Evolutionary conservation across 108 stramenopile species (phyloP), one percentile per base, ranked within the genome.

Genomic region (Skeletonema potamos): DNA sequence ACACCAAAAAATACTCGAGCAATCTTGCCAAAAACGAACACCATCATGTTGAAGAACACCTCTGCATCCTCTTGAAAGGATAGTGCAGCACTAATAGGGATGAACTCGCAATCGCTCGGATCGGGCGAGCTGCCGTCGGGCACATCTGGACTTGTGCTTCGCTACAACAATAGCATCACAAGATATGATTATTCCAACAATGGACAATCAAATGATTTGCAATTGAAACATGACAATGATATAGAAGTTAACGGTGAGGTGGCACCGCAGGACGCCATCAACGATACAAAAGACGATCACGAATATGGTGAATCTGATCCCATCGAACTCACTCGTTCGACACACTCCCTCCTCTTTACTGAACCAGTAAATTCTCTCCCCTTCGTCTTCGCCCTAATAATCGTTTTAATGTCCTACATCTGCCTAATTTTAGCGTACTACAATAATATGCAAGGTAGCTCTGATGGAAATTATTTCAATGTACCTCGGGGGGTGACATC

Each of bases 331-430:
- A 41, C 66, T 4, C 67, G 44, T 32, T 65, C 63, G 37, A 68
- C 74, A 9, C 66, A 76, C 46, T 68, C 74, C 5, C 58, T 76
- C 4, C 51, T 76, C 11, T 68, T 60, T 54, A 62, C 74, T 28
- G 74, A 76, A 24, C 61, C 67, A 11, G 33, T 68, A 57, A 61
- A 46, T 24, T 76, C 74, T 4, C n/a, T 76, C 3, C 67, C 66
- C 15, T 76, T 68, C 36, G 3, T 2, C 6, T 76, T 67, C 58
- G 56, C 67, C 0, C 4, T 76, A 1, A 51, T 34, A 2, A 54
- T 76, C 28, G 32, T 51, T 0, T 10, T 60, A 20, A 46, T 68
- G 67, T 44, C 43, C 12, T 44, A 20, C 41, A 33, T 43, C 9
- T 67, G 74, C 43, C 54, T 76, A 8, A 0, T 56, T 12, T 46